These are phyloP conservation scores for Teratosphaeria epicoccoides DNA, from an alignment of 2,329 filamentous ascomycete species.

Conservation along the genomic window DNA sequence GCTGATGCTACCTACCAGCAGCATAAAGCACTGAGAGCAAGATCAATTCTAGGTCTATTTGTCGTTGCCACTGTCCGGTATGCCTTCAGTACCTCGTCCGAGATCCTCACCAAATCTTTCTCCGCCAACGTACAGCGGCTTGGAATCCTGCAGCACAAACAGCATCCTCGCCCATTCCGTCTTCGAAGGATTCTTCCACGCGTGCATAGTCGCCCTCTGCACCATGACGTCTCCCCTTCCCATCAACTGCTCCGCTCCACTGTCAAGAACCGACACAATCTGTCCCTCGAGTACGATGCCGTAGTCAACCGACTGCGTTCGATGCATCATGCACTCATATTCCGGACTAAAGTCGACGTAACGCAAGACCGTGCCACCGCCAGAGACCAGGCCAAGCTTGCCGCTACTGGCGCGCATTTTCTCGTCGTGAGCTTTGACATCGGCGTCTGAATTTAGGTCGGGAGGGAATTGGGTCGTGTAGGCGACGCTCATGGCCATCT, in stretches of 20 bases:
- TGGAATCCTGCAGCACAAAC: slow-evolving; percentile 22
- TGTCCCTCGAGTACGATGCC: slow-evolving; percentile 28
- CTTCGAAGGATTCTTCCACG: slow-evolving; percentile 21
- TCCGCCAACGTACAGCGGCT: slow-evolving; percentile 18
- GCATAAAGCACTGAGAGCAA: not conserved
- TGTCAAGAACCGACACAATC: slow-evolving; percentile 26
- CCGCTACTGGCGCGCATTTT: slow-evolving; percentile 28
- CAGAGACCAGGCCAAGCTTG: slow-evolving; percentile 41
- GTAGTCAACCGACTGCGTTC: slow-evolving; percentile 28
- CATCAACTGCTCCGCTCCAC: slow-evolving; percentile 25
- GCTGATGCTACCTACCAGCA: not conserved
- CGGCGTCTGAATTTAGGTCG: slow-evolving; percentile 35
- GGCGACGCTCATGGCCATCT: slow-evolving; percentile 39
- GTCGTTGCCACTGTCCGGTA: slow-evolving; percentile 8
- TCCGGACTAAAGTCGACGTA: slow-evolving; percentile 28
- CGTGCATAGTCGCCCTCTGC: slow-evolving; percentile 30
- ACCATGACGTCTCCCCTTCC: slow-evolving; percentile 28
- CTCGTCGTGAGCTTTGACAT: slow-evolving; percentile 37
- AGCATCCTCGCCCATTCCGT: slow-evolving; percentile 25
- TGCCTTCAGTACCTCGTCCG: slow-evolving; percentile 16
- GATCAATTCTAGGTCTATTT: not conserved
- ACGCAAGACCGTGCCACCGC: slow-evolving; percentile 39
- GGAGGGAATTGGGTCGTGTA: slow-evolving; percentile 44
- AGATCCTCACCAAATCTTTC: slow-evolving; percentile 20
- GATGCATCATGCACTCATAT: slow-evolving; percentile 28